Conservation (phyloP, 441 rosid genomes). For the Metrosideros polymorpha region DNA sequence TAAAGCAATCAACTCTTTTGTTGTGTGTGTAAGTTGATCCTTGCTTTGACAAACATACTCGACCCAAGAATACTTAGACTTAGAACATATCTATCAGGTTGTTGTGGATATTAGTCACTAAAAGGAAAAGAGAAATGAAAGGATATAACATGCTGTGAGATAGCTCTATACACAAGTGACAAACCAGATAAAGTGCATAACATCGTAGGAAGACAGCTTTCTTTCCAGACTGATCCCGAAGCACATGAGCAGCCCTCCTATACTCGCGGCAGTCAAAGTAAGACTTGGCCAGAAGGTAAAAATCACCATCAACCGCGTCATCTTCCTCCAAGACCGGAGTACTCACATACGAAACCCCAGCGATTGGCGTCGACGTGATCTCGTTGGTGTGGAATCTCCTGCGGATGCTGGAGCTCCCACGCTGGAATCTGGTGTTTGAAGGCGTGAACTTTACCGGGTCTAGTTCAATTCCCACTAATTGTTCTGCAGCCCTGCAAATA, state of each 20-base stretch:
- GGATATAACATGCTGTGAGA: not conserved
- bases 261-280: slow-evolving; percentile 83
- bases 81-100: not conserved
- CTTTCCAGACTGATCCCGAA: slow-evolving; percentile 67
- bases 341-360: slow-evolving; percentile 61
- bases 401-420: slow-evolving; percentile 88
- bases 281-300: slow-evolving; percentile 69
- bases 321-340: slow-evolving; percentile 80
- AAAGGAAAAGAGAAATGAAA: not conserved
- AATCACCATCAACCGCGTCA: slow-evolving; percentile 55
- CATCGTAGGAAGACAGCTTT: slow-evolving; percentile 74
- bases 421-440: slow-evolving; percentile 83
- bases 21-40: not conserved
- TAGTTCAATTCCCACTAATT: slow-evolving; percentile 79
- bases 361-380: slow-evolving; percentile 47
- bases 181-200: slow-evolving; percentile 86
- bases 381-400: slow-evolving; percentile 76
- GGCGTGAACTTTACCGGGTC: slow-evolving; percentile 80
- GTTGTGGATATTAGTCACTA: not conserved
- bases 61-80: not conserved
- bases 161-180: not conserved
- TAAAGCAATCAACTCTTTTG: not conserved
- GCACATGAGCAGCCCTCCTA: slow-evolving; percentile 74
- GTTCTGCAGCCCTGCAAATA: slow-evolving; percentile 75
- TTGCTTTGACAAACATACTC: not conserved